Conservation (phyloP, 1,139 yeast species). For the Geotrichum citri-aurantii region DNA sequence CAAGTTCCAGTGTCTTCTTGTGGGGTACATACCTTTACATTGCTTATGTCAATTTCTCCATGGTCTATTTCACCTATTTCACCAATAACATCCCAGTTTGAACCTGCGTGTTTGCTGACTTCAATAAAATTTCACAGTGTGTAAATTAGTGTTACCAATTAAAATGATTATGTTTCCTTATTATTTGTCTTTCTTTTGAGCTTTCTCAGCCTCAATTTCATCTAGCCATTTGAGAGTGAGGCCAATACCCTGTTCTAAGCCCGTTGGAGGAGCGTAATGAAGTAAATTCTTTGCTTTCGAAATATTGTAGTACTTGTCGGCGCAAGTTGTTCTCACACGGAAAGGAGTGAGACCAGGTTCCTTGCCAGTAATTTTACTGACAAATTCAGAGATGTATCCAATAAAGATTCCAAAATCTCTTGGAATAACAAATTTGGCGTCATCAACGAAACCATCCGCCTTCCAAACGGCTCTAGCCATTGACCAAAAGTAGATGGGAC, state of each 20-base stretch:
- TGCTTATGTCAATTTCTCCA: constrained; percentile 15
- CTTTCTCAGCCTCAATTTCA: constrained; percentile 40
- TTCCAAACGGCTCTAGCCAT: constrained; percentile 96
- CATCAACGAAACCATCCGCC: constrained; percentile 81
- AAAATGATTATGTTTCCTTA: not conserved
- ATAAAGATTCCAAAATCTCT: constrained; percentile 69
- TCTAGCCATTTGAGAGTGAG: constrained; percentile 86
- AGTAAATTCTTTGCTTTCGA: constrained; percentile 72
- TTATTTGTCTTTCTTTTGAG: constrained; percentile 9
- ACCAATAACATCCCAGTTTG: not conserved
- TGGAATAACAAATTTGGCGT: constrained; percentile 59
- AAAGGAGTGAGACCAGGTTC: constrained; percentile 96
- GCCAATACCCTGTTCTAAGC: constrained; percentile 73
- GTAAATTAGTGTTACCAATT: not conserved
- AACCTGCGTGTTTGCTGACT: not conserved
- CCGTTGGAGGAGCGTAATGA: constrained; percentile 78
- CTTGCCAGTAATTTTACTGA: constrained; percentile 62
- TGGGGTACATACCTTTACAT: constrained; percentile 16
- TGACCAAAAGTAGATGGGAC: constrained; percentile 96
- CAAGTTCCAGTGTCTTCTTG: constrained; percentile 16
- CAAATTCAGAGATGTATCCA: constrained; percentile 73
- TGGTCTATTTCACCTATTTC: not conserved
- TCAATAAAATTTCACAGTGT: not conserved
- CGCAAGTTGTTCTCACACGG: constrained; percentile 88
- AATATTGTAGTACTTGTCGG: constrained; percentile 91